These are phyloP conservation scores for Draba incana DNA, from an alignment of 345 rosid genomes.

Conservation along the genomic window DNA sequence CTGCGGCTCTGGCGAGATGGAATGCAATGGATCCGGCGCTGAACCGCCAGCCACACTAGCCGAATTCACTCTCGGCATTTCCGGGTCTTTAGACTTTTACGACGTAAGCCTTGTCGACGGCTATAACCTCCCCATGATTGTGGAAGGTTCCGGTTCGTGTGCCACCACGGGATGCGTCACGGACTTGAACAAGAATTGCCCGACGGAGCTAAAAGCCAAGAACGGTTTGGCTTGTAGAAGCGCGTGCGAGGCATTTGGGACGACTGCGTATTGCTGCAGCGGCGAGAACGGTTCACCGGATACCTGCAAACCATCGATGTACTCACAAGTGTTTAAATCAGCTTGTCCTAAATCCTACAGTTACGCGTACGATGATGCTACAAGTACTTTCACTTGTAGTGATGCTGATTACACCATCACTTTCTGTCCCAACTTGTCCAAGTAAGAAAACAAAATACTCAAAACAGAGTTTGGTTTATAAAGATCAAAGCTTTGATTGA, in stretches of 20 bases:
- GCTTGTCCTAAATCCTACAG: conserved; percentile 68
- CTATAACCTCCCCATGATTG: conserved; percentile 57
- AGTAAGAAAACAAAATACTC: conserved; percentile 23
- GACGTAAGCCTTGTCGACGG: conserved; percentile 73
- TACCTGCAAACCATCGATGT: conserved; percentile 56
- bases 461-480: conserved; percentile 3
- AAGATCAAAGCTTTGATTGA: neutral
- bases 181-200: conserved; percentile 58
- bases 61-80: conserved; percentile 56
- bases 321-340: conserved; percentile 52
- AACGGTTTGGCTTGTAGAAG: conserved; percentile 52
- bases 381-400: conserved; percentile 67
- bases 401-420: conserved; percentile 60
- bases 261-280: conserved; percentile 60
- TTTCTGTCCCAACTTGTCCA: conserved; percentile 62
- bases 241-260: conserved; percentile 63
- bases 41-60: conserved; percentile 62
- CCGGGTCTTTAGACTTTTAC: conserved; percentile 56
- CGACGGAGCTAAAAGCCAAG: conserved; percentile 43
- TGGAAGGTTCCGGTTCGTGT: conserved; percentile 47
- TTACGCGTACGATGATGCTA: conserved; percentile 66
- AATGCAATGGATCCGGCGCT: conserved; percentile 60
- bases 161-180: conserved; percentile 52
- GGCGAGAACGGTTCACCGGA: conserved; percentile 55
- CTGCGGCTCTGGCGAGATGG: conserved; percentile 56